These are phyloP conservation scores for Candida berthetii DNA, from an alignment of 805 yeast genomes.

Conservation along the genomic window DNA sequence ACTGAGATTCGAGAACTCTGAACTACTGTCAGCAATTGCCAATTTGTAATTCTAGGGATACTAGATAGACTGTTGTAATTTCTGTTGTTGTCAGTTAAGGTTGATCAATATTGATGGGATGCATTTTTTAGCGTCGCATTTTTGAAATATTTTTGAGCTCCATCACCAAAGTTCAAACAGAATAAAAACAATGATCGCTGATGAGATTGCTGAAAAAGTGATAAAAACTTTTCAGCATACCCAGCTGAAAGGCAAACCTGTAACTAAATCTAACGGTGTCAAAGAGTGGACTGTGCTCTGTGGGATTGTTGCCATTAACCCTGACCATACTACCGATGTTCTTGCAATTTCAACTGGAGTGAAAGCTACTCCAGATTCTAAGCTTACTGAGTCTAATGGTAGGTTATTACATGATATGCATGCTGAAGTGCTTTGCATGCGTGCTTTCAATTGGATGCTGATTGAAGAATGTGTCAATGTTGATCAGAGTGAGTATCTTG, in stretches of 20 bases:
- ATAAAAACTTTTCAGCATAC: conserved; percentile 1
- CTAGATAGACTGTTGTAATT: no score
- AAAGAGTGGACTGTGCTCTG: conserved; percentile 85
- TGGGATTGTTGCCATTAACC: conserved; percentile 46
- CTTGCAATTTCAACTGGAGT: conserved; percentile 74
- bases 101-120: no score
- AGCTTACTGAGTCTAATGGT: conserved; percentile 44
- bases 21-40: no score
- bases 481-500: conserved; percentile 4
- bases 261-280: conserved; percentile 51
- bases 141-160: no score
- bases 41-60: no score
- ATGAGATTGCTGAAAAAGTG: conserved; percentile 3
- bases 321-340: conserved; percentile 20
- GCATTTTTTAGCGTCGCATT: no score
- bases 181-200: not conserved
- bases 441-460: conserved; percentile 52
- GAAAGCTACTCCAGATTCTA: conserved; percentile 60
- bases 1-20: no score
- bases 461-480: conserved; percentile 11
- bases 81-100: no score
- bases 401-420: conserved; percentile 78
- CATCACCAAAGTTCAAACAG: no score
- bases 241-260: conserved; percentile 51
- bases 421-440: conserved; percentile 74